These are phyloP conservation scores for Pseudogymnoascus sp. DNA, from an alignment of 2,329 filamentous ascomycete species.

Conservation along the genomic window DNA sequence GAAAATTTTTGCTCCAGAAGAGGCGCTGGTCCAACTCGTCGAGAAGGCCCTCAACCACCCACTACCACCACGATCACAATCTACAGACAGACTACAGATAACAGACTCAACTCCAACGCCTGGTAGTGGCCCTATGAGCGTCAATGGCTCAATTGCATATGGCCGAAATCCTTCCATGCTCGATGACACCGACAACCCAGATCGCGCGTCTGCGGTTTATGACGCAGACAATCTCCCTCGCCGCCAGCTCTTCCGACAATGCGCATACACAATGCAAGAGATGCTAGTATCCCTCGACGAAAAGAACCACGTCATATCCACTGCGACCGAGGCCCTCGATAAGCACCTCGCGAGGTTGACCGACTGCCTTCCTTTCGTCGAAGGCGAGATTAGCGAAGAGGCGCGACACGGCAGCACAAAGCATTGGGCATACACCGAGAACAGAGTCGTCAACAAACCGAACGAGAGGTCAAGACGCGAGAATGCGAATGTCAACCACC, in stretches of 20 bases:
- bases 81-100: constrained; percentile 26
- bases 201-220: constrained; percentile 39
- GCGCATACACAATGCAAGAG: constrained; percentile 70
- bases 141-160: constrained; percentile 27
- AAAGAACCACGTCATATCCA: constrained; percentile 93
- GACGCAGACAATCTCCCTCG: constrained; percentile 55
- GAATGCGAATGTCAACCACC: constrained; percentile 64
- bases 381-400: constrained; percentile 87
- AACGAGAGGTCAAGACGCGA: constrained; percentile 73
- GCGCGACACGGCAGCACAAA: constrained; percentile 84
- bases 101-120: constrained; percentile 22
- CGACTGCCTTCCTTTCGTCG: constrained; percentile 78
- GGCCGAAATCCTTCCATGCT: constrained; percentile 20
- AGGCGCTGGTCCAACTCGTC: constrained; percentile 70
- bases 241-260: constrained; percentile 69
- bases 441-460: constrained; percentile 57
- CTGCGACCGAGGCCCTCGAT: constrained; percentile 81
- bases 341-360: constrained; percentile 80
- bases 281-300: constrained; percentile 90
- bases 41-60: constrained; percentile 52
- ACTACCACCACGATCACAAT: constrained; percentile 38
- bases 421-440: constrained; percentile 94
- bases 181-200: constrained; percentile 36
- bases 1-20: constrained; percentile 85
- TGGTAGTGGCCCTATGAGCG: constrained; percentile 23